Conservation (phyloP, 1,284 basidiomycete species). For the Boletus smithii region DNA sequence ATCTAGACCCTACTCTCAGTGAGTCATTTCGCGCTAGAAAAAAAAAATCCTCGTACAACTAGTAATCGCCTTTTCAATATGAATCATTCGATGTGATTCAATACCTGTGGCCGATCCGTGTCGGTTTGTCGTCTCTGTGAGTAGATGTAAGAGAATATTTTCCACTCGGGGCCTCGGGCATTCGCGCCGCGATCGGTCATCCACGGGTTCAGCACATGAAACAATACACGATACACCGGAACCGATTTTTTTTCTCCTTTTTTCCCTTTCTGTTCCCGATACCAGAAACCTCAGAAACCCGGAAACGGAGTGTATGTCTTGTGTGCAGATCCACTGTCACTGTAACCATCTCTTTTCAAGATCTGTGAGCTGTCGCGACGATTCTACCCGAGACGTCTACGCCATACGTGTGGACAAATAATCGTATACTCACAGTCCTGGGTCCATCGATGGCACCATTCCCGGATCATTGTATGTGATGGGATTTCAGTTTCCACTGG, state of each 20-base stretch:
- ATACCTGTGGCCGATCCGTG: not conserved
- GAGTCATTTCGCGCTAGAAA: no score
- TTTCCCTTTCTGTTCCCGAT: constrained; percentile 6
- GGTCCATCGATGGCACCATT: not conserved
- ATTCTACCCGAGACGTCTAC: constrained; percentile 3
- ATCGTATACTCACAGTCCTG: not conserved
- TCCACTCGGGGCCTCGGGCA: not conserved
- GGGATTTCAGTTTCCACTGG: not conserved
- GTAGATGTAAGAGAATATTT: not conserved
- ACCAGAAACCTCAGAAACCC: not conserved
- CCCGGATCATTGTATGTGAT: not conserved
- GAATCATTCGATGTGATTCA: not conserved
- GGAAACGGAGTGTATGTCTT: not conserved
- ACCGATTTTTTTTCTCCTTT: not conserved
- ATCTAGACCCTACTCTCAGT: no score
- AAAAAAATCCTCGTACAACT: not conserved
- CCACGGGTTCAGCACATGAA: constrained; percentile 13
- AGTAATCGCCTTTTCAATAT: no score
- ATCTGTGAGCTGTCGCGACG: constrained; percentile 8
- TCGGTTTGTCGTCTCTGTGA: not conserved
- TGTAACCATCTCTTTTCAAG: not conserved
- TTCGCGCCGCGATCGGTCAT: constrained; percentile 1
- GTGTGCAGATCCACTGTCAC: not conserved
- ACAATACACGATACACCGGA: constrained; percentile 4
- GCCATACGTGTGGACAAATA: not conserved